phyloP scores from a whole-genome alignment of 2,329 filamentous ascomycete genomes.

The Pseudogymnoascus pannorum region DNA sequence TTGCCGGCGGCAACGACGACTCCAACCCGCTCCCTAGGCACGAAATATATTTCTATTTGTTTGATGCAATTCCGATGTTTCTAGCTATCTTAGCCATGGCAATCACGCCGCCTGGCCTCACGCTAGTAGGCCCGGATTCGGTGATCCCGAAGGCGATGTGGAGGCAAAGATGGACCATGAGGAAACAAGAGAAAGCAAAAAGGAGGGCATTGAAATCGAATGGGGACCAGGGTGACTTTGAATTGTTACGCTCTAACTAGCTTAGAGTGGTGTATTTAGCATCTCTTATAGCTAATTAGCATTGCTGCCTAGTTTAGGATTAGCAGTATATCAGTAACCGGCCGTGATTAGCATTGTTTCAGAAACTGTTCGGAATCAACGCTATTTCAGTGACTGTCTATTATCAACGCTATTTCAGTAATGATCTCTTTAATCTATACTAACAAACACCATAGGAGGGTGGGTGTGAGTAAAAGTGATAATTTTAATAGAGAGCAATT shows the following conservation, averaged over 20 bases:
- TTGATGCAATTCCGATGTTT: constrained; percentile 48
- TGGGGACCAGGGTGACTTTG: background rate
- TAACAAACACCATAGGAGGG: no score
- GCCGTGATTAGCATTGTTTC: no score
- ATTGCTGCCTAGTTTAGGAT: no score
- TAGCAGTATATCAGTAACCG: no score
- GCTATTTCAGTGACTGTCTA: no score
- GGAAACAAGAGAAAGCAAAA: background rate
- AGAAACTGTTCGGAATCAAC: no score
- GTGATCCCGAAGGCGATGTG: constrained; percentile 4
- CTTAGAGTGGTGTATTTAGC: no score
- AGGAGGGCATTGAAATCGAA: background rate
- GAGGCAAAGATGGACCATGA: background rate
- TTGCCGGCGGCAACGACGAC: constrained; percentile 36
- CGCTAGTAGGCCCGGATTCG: background rate
- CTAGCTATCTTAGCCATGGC: constrained; percentile 13
- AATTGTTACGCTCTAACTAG: background rate
- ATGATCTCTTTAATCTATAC: no score
- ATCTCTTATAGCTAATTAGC: no score
- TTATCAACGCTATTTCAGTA: no score
- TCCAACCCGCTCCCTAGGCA: constrained; percentile 40
- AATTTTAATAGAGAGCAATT: no score
- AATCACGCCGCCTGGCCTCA: background rate
- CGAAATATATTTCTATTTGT: constrained; percentile 44
- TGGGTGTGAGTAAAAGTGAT: no score